Evolutionary conservation across 2,329 filamentous ascomycete genomes (phyloP), one percentile per base, ranked within the genome.

Genomic region (Neoascochyta sp.): DNA sequence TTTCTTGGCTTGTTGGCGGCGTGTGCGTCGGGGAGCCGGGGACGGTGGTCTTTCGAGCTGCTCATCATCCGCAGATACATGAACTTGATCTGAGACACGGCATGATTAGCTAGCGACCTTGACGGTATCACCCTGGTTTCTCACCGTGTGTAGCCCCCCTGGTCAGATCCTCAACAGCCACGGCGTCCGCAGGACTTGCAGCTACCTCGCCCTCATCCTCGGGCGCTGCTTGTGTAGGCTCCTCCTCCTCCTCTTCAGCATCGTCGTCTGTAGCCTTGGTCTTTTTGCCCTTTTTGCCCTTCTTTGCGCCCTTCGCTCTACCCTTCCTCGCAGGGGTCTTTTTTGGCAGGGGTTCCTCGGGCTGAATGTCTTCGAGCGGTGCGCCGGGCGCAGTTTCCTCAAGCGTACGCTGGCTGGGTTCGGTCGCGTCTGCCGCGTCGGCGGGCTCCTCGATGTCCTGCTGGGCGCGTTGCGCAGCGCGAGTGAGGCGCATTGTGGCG

Each of bases 401-500:
- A n/a, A 70, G 58, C 22, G 68, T 63, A 31, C 59, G 57, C 25
- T 69, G 47, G 14, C 62, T 57, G 28, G 50, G 45, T 46, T 62
- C 54, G 6, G 40, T 39, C 27, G 33, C 30, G 14, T 52, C 45
- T 18, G 51, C 45, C 36, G 58, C 44, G 27, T 62, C 62, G 29
- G 52, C 37, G 7, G 59, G 52, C 32, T 65, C 60, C 36, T 62
- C 57, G 21, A 54, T 50, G 48, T 60, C 50, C 31, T 64, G 47
- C 28, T 65, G 62, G 35, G 64, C 62, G 50, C 65, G 56, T 43
- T 62, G 53, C 25, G 62, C 62, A 19, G 66, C 64, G 36, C 67
- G 63, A 32, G 67, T 70, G 39, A 69, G 54, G 54, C 67, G 66
- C 60, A 63, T 64, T 20, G 37, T 50, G 24, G 26, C 39, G 32